Evolutionary conservation across 2,329 filamentous ascomycete genomes (phyloP), one percentile per base, ranked within the genome.

Genomic region (Cladosporium phlei): DNA sequence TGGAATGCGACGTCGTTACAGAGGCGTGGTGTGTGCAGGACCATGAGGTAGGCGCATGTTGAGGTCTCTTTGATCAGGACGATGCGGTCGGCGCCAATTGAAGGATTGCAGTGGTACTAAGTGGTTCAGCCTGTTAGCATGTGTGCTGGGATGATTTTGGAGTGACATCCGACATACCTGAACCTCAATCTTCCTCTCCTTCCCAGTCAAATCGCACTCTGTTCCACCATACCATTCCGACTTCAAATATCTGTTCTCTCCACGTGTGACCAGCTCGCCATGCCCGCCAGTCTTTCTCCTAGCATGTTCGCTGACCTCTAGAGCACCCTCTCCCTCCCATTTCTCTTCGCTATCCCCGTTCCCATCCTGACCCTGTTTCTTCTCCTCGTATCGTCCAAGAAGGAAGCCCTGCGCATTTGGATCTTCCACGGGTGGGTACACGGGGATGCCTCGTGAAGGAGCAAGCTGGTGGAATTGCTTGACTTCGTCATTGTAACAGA

Each of bases 31-130:
- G 90, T 95, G 63, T 95, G 86, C 52, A 96, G 80, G 24, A 95
- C 81, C 89, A 96, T 95, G 45, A 95, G 75, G 63, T 96, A 96
- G 10, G 88, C 82, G 69, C 90, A 96, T 9, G 88, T 95, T 2
- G 85, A 86, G 1, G 91, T 81, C 65, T 96, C 90, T 66, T 95
- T 95, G 68, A 96, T 94, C 81, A 88, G 89, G 33, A 84, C 85
- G 58, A 96, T 95, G 38, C 84, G 80, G 63, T 95, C 84, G 37
- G 72, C 74, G 29, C 70, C 74, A 24, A 82, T 74, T 38, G 86
- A 83, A 0, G 87, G 88, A 58, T 87, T 84, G 69, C 89, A 95
- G 59, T 85, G 82, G 55, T 82, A 85, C 66, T 84, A 44, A 29
- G n/a, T 29, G 4, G 16, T 10, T n/a, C 12, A 2, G 27, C 8